Conservation (phyloP, 169 alveolate species). For the Plasmodium chabaudi region DNA sequence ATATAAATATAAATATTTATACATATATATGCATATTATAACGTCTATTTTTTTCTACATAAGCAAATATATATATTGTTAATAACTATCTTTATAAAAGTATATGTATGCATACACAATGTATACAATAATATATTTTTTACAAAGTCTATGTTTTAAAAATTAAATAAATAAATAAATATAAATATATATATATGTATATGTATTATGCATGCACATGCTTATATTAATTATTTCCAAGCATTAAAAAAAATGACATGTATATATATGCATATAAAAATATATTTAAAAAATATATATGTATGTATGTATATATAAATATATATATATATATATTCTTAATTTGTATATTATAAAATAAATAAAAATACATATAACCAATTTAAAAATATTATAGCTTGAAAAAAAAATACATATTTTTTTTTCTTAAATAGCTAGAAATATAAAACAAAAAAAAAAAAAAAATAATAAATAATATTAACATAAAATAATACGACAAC, state of each 20-base stretch:
- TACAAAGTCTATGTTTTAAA: too few relatives aligned
- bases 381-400: slow-evolving; percentile 4
- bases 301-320: not conserved
- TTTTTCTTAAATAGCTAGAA: slow-evolving; percentile 18
- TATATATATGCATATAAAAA: not conserved
- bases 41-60: not conserved
- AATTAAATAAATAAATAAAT: not conserved
- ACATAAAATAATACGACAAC: too few relatives aligned
- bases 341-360: slow-evolving; percentile 12
- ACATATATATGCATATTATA: not conserved
- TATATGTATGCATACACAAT: not conserved
- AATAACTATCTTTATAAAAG: not conserved
- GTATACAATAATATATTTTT: not conserved
- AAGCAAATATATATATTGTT: not conserved
- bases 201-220: not conserved
- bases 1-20: slow-evolving; percentile 2
- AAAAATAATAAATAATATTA: slow-evolving; percentile 14
- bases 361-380: not conserved
- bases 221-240: not conserved
- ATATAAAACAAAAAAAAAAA: slow-evolving; percentile 19
- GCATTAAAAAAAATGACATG: slow-evolving; percentile 5
- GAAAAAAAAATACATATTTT: slow-evolving; percentile 9
- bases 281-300: not conserved
- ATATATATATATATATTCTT: slow-evolving; percentile 19
- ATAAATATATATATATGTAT: not conserved